Evolutionary conservation across 1,139 yeast genomes (phyloP).

Genomic region (Protomyces inundatus): DNA sequence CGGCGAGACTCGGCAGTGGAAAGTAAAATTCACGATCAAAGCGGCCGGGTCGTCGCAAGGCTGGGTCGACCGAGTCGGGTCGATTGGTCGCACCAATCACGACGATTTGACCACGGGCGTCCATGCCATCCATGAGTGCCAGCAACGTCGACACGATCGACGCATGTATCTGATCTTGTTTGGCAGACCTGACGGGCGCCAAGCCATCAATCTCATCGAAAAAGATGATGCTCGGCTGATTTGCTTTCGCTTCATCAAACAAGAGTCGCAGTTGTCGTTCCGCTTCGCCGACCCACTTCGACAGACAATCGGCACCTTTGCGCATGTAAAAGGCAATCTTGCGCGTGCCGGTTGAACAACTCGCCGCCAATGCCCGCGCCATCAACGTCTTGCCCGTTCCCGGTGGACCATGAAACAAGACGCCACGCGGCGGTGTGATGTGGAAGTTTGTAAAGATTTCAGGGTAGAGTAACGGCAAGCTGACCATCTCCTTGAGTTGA

Average conservation of each 20-base stretch:
- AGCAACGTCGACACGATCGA: slow-evolving; percentile 89
- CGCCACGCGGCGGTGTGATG: slow-evolving; percentile 97
- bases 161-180: slow-evolving; percentile 97
- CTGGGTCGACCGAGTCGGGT: slow-evolving; percentile 97
- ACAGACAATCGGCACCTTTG: slow-evolving; percentile 94
- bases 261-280: slow-evolving; percentile 84
- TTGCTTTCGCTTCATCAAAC: slow-evolving; percentile 92
- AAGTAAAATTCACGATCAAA: slow-evolving; percentile 95
- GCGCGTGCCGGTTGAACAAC: slow-evolving; percentile 72
- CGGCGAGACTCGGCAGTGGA: slow-evolving; percentile 79
- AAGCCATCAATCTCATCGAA: slow-evolving; percentile 97
- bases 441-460: slow-evolving; percentile 85
- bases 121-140: slow-evolving; percentile 99
- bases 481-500: slow-evolving; percentile 95
- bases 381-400: slow-evolving; percentile 98
- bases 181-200: slow-evolving; percentile 95
- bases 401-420: slow-evolving; percentile 97
- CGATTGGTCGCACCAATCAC: slow-evolving; percentile 97
- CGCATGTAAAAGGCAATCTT: slow-evolving; percentile 97
- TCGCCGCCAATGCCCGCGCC: slow-evolving; percentile 96
- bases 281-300: slow-evolving; percentile 99
- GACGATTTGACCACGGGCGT: slow-evolving; percentile 90
- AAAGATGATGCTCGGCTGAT: slow-evolving; percentile 91
- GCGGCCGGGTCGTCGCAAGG: slow-evolving; percentile 93
- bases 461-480: slow-evolving; percentile 86